Conservation (phyloP, 2,329 filamentous ascomycete genomes). For the Aspergillus ibericus region DNA sequence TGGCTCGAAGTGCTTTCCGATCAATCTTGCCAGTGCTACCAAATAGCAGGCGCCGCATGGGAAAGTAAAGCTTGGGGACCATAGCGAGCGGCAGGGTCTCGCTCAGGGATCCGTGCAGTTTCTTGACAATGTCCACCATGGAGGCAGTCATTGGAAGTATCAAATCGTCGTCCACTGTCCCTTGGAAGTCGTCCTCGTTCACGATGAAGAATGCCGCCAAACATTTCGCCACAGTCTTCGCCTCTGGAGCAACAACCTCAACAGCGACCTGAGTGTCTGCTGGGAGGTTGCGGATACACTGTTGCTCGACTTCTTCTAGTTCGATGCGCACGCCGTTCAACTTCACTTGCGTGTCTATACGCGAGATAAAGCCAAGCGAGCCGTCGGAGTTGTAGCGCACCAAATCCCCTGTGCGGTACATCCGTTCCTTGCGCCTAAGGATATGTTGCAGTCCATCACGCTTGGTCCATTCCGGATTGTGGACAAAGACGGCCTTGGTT, state of each 20-base stretch:
- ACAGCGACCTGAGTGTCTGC: conserved; percentile 43
- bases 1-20: conserved; percentile 38
- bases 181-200: conserved; percentile 5
- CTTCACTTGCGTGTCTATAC: conserved; percentile 39
- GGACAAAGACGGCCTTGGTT: conserved; percentile 37
- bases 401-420: conserved; percentile 42
- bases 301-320: conserved; percentile 48
- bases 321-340: conserved; percentile 49
- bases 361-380: conserved; percentile 34
- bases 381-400: conserved; percentile 39
- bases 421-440: conserved; percentile 28
- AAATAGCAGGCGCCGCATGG: conserved; percentile 42
- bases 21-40: conserved; percentile 47
- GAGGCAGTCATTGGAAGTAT: conserved; percentile 28
- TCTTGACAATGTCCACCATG: conserved; percentile 25
- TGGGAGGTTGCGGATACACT: conserved; percentile 39
- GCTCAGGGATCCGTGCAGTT: conserved; percentile 27
- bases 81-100: conserved; percentile 42
- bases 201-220: conserved; percentile 39
- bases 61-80: conserved; percentile 47
- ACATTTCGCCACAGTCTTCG: conserved; percentile 31
- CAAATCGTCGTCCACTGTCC: conserved; percentile 3
- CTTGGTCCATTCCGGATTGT: conserved; percentile 34
- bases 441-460: conserved; percentile 21
- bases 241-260: conserved; percentile 40